Conservation (phyloP, 2,329 filamentous ascomycete genomes). For the Verticillium tricorpus region DNA sequence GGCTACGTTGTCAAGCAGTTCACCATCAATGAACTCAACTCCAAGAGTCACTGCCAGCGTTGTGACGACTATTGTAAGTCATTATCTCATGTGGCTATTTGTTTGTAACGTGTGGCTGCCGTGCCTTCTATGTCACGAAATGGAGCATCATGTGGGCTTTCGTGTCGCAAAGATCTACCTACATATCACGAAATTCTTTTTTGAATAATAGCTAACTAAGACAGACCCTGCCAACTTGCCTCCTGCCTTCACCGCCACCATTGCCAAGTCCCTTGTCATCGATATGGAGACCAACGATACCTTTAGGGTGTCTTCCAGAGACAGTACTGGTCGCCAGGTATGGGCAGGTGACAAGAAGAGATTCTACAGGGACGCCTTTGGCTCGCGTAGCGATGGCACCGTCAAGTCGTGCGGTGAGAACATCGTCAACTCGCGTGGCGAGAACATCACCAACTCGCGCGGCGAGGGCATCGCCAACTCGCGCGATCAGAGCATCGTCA, state of each 20-base stretch:
- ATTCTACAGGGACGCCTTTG: neutral
- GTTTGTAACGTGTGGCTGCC: neutral
- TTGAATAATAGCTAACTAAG: neutral
- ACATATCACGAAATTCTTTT: neutral
- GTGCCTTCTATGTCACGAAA: neutral
- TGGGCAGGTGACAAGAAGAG: neutral
- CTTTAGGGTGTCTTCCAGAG: neutral
- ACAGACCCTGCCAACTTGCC: neutral
- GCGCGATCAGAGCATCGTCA: neutral
- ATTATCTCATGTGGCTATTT: neutral
- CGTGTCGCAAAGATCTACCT: neutral
- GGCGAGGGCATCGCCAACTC: no score
- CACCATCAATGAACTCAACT: neutral
- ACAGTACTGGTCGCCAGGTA: no score
- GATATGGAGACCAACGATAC: neutral
- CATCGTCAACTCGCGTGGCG: neutral
- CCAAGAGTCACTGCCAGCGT: neutral
- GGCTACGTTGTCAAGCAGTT: neutral
- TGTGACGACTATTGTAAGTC: neutral
- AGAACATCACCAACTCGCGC: no score
- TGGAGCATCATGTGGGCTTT: neutral
- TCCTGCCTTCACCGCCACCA: no score
- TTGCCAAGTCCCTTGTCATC: no score
- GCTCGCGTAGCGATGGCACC: no score
- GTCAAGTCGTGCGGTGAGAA: no score